Conservation (phyloP, 163 green algal species). For the Scenedesmus sp. region DNA sequence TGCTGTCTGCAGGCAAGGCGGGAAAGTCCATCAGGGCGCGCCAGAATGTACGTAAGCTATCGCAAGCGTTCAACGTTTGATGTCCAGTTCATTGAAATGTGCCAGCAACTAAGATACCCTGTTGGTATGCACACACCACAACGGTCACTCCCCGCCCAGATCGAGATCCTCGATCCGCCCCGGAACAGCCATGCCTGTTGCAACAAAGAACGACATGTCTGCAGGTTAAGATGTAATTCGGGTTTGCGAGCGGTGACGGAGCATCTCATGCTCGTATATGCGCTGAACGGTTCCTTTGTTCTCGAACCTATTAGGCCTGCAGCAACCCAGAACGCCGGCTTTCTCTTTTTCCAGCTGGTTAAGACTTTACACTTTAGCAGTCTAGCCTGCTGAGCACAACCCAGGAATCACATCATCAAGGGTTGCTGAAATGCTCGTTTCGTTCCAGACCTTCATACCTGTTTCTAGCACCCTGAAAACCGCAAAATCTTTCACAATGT, state of each 20-base stretch:
- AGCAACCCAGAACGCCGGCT: not conserved
- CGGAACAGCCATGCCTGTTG: not conserved
- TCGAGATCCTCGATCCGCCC: not conserved
- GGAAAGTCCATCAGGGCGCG: not conserved
- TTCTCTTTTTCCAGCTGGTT: not conserved
- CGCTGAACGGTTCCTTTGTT: slow-evolving; percentile 13
- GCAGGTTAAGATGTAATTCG: not conserved
- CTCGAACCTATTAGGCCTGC: not conserved
- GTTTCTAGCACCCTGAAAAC: not conserved
- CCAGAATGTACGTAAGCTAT: not conserved
- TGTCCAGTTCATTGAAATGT: not conserved
- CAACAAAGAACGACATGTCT: not conserved
- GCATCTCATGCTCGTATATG: not conserved
- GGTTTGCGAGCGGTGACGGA: not conserved
- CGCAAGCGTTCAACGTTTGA: not conserved
- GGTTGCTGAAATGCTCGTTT: not conserved
- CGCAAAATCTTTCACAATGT: not conserved
- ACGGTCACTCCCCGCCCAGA: not conserved
- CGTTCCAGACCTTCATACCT: not conserved
- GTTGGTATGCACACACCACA: not conserved
- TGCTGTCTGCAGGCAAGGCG: not conserved
- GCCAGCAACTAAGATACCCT: not conserved
- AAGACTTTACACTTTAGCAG: not conserved
- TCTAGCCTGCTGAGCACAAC: not conserved
- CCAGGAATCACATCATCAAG: not conserved